These are phyloP conservation scores for Candida khao-thaluensis DNA, from an alignment of 805 yeast genomes.

Conservation along the genomic window DNA sequence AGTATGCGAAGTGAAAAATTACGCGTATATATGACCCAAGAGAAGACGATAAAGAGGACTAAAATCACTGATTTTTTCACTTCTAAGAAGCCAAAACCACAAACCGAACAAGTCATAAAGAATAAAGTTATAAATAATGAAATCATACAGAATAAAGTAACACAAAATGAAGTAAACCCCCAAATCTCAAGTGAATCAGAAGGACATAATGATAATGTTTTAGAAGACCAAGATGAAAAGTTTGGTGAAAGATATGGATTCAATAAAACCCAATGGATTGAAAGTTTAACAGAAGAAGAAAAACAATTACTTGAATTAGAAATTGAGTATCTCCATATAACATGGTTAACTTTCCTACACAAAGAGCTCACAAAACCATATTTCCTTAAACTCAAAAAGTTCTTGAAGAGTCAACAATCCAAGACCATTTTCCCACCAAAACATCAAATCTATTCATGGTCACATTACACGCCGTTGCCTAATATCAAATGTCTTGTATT, in stretches of 20 bases:
- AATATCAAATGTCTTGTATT: conserved; percentile 74
- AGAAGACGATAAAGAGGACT: conserved; percentile 6
- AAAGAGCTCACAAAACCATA: conserved; percentile 81
- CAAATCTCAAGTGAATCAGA: no score
- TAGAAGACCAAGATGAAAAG: conserved; percentile 4
- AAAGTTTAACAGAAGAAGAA: conserved; percentile 47
- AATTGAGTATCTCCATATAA: conserved; percentile 62
- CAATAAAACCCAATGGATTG: conserved; percentile 53
- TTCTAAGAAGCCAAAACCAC: conserved; percentile 3
- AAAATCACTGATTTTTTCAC: conserved; percentile 18
- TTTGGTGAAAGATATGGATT: conserved; percentile 27
- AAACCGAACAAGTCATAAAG: no score
- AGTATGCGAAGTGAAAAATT: no score
- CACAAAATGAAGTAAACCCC: not conserved
- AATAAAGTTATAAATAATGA: not conserved
- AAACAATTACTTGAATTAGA: conserved; percentile 60
- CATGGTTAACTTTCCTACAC: conserved; percentile 75
- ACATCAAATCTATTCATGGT: conserved; percentile 85
- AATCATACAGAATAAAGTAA: not conserved
- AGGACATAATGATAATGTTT: no score
- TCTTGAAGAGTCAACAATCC: conserved; percentile 46
- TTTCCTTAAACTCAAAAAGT: conserved; percentile 69
- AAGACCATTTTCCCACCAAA: conserved; percentile 75
- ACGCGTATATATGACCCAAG: conserved; percentile 8
- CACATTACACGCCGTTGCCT: conserved; percentile 75